These are phyloP conservation scores for Calonectria crousiana DNA, from an alignment of 2,329 filamentous ascomycete species.

Conservation along the genomic window DNA sequence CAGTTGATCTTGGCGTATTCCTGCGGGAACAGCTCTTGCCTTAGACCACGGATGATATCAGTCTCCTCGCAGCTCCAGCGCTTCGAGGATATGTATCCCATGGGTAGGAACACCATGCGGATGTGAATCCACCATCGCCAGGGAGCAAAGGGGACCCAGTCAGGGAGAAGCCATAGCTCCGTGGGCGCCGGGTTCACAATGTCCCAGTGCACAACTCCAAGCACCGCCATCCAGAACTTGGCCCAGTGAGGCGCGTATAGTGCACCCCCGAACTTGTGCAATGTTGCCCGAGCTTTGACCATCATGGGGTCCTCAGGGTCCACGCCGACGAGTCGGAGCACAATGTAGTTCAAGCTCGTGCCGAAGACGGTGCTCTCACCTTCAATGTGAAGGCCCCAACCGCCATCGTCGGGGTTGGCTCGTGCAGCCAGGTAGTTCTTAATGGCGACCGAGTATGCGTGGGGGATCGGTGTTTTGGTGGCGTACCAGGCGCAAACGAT, in stretches of 20 bases:
- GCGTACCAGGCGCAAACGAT: slow-evolving; percentile 89
- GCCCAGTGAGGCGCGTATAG: slow-evolving; percentile 90
- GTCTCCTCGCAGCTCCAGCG: slow-evolving; percentile 83
- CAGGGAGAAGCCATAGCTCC: slow-evolving; percentile 91
- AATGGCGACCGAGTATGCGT: slow-evolving; percentile 86
- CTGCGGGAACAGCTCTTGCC: slow-evolving; percentile 85
- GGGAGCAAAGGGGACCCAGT: slow-evolving; percentile 90
- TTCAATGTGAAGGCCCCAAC: slow-evolving; percentile 97
- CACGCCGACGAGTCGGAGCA: slow-evolving; percentile 84
- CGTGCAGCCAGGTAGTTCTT: slow-evolving; percentile 91
- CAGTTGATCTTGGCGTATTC: slow-evolving; percentile 85
- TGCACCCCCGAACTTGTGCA: slow-evolving; percentile 90
- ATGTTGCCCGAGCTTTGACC: slow-evolving; percentile 83
- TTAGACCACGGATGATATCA: slow-evolving; percentile 77
- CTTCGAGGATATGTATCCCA: slow-evolving; percentile 91
- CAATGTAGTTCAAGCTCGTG: slow-evolving; percentile 88
- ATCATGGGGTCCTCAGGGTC: slow-evolving; percentile 86
- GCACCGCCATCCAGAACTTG: slow-evolving; percentile 93
- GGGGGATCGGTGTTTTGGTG: slow-evolving; percentile 87
- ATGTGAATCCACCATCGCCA: slow-evolving; percentile 99
- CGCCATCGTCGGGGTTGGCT: slow-evolving; percentile 88
- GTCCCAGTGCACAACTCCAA: slow-evolving; percentile 89
- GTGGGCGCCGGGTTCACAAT: slow-evolving; percentile 94
- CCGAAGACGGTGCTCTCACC: slow-evolving; percentile 93
- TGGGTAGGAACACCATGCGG: slow-evolving; percentile 93